phyloP scores from a whole-genome alignment of 2,329 filamentous ascomycete genomes.

The Talaromyces piceae region DNA sequence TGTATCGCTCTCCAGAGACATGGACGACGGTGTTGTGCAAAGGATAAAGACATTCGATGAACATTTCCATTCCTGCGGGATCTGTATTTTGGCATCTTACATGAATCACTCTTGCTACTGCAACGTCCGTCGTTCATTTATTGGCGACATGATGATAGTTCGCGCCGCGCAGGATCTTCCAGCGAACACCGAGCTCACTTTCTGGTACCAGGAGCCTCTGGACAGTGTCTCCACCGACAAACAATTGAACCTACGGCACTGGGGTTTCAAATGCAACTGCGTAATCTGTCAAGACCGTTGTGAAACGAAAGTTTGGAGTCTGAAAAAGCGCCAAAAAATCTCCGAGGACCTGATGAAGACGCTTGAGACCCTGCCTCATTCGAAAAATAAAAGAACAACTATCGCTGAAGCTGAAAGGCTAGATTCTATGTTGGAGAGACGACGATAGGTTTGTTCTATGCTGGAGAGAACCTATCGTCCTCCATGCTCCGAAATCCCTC shows the following conservation, averaged over 20 bases:
- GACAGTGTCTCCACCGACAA: slow-evolving; percentile 2
- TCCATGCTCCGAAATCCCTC: slow-evolving; percentile 20
- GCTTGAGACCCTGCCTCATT: slow-evolving; percentile 1
- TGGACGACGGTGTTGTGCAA: not conserved
- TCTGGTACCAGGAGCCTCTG: slow-evolving; percentile 29
- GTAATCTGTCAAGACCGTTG: slow-evolving; percentile 17
- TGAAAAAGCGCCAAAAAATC: slow-evolving; percentile 14
- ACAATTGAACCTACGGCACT: slow-evolving; percentile 11
- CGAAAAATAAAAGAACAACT: not conserved
- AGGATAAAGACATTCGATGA: not conserved
- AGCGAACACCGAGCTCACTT: slow-evolving; percentile 40
- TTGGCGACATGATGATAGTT: slow-evolving; percentile 49
- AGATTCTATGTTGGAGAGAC: slow-evolving; percentile 12
- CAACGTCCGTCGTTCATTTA: slow-evolving; percentile 44
- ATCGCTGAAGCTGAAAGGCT: slow-evolving; percentile 12
- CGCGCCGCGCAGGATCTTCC: slow-evolving; percentile 41
- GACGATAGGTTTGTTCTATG: too few species aligned
- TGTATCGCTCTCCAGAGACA: slow-evolving; percentile 15
- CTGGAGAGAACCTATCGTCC: slow-evolving; percentile 18
- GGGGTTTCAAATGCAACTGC: slow-evolving; percentile 21
- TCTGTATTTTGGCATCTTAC: slow-evolving; percentile 44
- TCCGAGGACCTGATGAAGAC: not conserved
- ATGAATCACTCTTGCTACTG: slow-evolving; percentile 48
- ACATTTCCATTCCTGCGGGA: slow-evolving; percentile 27
- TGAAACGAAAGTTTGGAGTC: not conserved